Conservation (phyloP, 2,329 filamentous ascomycete genomes). For the Torrubiellomyces zombiae region DNA sequence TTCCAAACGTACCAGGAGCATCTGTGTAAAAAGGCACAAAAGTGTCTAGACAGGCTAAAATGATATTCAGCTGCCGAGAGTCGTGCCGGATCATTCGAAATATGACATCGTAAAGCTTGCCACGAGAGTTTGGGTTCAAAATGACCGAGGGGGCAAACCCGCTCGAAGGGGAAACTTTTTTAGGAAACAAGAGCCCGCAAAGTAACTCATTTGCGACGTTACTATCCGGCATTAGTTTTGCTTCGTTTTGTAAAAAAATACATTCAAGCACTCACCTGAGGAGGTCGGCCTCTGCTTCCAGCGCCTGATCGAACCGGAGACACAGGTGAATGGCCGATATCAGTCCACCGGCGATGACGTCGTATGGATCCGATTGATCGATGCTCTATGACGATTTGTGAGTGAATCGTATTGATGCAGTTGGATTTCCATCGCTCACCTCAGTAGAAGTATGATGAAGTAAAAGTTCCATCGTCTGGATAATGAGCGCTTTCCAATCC, state of each 20-base stretch:
- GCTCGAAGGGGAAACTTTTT: constrained; percentile 2
- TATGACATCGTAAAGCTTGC: constrained; percentile 43
- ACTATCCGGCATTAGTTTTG: too few species aligned
- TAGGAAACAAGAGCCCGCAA: constrained; percentile 49
- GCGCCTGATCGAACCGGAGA: constrained; percentile 12
- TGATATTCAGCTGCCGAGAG: constrained; percentile 25
- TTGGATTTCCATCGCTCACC: constrained; percentile 11
- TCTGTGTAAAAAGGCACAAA: constrained; percentile 22
- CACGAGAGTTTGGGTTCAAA: constrained; percentile 37
- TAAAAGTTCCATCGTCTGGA: constrained; percentile 15
- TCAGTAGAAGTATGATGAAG: constrained; percentile 24
- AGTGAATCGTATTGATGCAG: constrained; percentile 3
- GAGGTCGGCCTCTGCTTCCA: too few species aligned
- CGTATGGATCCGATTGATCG: constrained; percentile 10
- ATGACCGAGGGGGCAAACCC: constrained; percentile 21
- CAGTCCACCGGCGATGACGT: constrained; percentile 14
- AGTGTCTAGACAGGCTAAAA: constrained; percentile 26
- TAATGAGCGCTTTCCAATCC: constrained; percentile 13
- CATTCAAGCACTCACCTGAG: too few species aligned
- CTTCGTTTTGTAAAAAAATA: too few species aligned
- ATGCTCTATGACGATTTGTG: constrained; percentile 9
- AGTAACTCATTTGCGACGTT: constrained; percentile 30
- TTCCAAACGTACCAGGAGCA: constrained; percentile 17
- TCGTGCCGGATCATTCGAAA: constrained; percentile 37
- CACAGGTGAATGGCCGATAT: constrained; percentile 14